phyloP scores from a whole-genome alignment of 352 stramenopile genomes.

The Achlya hypogyna region DNA sequence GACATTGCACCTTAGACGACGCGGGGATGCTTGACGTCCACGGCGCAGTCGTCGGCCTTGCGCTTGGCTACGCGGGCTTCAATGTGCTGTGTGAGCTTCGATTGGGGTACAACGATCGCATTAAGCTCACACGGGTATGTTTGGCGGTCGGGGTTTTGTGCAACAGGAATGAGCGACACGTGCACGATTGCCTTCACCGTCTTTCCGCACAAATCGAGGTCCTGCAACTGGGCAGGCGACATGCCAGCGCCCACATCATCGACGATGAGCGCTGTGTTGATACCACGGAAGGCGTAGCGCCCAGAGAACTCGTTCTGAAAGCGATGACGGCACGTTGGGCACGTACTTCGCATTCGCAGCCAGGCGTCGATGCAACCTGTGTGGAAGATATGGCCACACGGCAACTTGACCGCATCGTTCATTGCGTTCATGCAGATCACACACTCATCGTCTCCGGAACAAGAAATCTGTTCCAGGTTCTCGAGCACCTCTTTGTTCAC shows the following conservation, averaged over 20 bases:
- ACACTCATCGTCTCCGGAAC: slow-evolving; percentile 38
- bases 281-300: slow-evolving; percentile 71
- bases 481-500: slow-evolving; percentile 63
- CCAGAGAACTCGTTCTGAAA: slow-evolving; percentile 78
- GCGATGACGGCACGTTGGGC: slow-evolving; percentile 91
- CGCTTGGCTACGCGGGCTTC: not conserved
- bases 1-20: not conserved
- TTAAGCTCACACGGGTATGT: slow-evolving; percentile 81
- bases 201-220: slow-evolving; percentile 42
- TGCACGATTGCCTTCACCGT: slow-evolving; percentile 75
- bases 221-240: slow-evolving; percentile 50
- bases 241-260: slow-evolving; percentile 42
- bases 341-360: slow-evolving; percentile 88
- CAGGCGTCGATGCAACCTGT: slow-evolving; percentile 88
- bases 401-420: slow-evolving; percentile 70
- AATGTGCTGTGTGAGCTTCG: not conserved
- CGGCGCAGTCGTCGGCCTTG: not conserved
- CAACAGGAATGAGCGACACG: slow-evolving; percentile 63
- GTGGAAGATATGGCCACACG: slow-evolving; percentile 92
- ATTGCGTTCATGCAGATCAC: slow-evolving; percentile 92
- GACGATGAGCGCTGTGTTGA: slow-evolving; percentile 76
- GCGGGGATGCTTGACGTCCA: not conserved
- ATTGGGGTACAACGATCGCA: slow-evolving; percentile 59
- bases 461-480: slow-evolving; percentile 23
- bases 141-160: slow-evolving; percentile 43